These are phyloP conservation scores for Leccinum disarticulatum DNA, from an alignment of 768 basidiomycete species.

Conservation along the genomic window DNA sequence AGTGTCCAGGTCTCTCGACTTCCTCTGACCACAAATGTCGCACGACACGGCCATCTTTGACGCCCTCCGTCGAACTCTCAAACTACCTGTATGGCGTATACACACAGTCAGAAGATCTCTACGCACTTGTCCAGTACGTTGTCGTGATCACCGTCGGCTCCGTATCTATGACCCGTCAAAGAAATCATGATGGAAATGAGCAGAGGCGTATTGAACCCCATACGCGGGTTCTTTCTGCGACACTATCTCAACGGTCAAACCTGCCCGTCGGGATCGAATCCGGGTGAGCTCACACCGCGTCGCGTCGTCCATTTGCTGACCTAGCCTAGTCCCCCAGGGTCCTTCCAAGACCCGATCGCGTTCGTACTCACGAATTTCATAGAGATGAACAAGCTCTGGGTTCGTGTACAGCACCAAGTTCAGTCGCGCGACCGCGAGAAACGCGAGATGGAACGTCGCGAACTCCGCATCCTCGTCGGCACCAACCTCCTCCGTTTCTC, in stretches of 20 bases:
- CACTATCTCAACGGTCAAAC: conserved; percentile 99
- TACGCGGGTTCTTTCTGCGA: conserved; percentile 72
- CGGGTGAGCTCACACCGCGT: conserved; percentile 54
- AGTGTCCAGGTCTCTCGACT: not conserved
- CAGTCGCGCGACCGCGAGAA: conserved; percentile 97
- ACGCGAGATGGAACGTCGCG: conserved; percentile 23
- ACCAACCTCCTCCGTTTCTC: too few relatives aligned
- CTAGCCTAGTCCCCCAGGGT: conserved; percentile 69
- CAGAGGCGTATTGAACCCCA: conserved; percentile 64
- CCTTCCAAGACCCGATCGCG: conserved; percentile 61
- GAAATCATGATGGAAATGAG: conserved; percentile 99
- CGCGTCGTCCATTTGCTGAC: not conserved
- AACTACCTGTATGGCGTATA: conserved; percentile 73
- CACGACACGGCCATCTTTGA: conserved; percentile 99
- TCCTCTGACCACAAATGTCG: not conserved
- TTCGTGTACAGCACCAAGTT: conserved; percentile 95
- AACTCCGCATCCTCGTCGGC: too few relatives aligned
- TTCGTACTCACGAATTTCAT: conserved; percentile 86
- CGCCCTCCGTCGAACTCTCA: conserved; percentile 77
- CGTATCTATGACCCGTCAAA: conserved; percentile 81
- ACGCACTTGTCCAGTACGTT: too few relatives aligned
- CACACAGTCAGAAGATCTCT: too few relatives aligned
- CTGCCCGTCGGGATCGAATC: conserved; percentile 82
- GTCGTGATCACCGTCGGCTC: conserved; percentile 99
- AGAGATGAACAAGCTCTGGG: conserved; percentile 99